Evolutionary conservation across 768 basidiomycete genomes (phyloP), one percentile per base, ranked within the genome.

Genomic region (Tulasnella sp.): DNA sequence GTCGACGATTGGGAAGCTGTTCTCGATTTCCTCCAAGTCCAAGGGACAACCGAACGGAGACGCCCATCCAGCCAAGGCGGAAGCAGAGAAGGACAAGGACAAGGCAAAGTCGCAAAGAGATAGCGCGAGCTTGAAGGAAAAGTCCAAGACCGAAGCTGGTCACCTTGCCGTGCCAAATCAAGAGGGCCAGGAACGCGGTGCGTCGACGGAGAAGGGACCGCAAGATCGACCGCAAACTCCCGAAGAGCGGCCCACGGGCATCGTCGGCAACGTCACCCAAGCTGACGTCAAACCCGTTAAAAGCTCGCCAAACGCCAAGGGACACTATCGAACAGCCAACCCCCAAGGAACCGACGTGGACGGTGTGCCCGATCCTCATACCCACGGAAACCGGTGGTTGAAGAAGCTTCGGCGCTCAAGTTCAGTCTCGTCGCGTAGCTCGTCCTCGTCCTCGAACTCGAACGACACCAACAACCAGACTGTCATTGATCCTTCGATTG

Each of bases 241-340:
- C n/a, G 39, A 74, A 31, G 21, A 74, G 72, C 72, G 36, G 8
- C 34, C 76, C 0, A 19, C 27, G 48, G 76, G 76, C 3, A 77
- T 77, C 56, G 9, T 38, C 39, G 76, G 76, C 46, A 77, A 77
- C 56, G 56, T 62, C 46, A 34, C 72, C 16, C 72, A 73, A 73
- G 72, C 72, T 7, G 72, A 73, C 34, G 21, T 73, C n/a, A 73
- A 73, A 38, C 31, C 72, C 38, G 31, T 27, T 18, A 12, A n/a
- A 6, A 5, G 19, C 36, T 44, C 44, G 9, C 56, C 76, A n/a
- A 24, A 39, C 9, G 19, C 31, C 24, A 62, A 48, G 31, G 31
- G 27, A 7, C 42, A 58, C 18, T 38, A 48, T 56, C 21, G 34
- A 8, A 77, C 76, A 3, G 76, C 76, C 14, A 77, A 77, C 39